A percentile compares a stretch with the other conserved stretches of the same genome.
These are phyloP conservation scores for Miscanthus lutarioriparius DNA, from an alignment of 176 grass and related monocot species.

Conservation along the genomic window DNA sequence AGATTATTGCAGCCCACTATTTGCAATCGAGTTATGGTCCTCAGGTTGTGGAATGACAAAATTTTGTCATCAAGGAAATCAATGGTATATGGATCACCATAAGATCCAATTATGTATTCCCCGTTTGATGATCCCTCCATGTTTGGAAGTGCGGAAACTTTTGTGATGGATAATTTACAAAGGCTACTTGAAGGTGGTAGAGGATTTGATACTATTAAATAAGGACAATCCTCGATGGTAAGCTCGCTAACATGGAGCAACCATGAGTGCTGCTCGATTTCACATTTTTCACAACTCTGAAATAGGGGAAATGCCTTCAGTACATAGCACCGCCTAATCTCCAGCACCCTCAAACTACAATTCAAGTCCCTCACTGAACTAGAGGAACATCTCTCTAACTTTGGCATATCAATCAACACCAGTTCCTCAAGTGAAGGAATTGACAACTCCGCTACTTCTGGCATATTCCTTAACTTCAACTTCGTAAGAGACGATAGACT, in stretches of 20 bases:
- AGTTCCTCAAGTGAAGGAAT: conserved; percentile 39
- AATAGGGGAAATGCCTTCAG: conserved; percentile 24
- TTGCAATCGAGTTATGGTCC: not conserved
- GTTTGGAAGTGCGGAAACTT: not conserved
- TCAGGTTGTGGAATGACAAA: conserved; percentile 18
- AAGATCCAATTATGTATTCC: no score
- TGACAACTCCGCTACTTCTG: not conserved
- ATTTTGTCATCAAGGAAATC: not conserved
- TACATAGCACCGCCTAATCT: not conserved
- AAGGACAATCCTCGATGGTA: conserved; percentile 4
- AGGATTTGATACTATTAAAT: not conserved
- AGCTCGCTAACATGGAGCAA: not conserved
- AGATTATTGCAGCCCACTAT: not conserved
- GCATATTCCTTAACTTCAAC: conserved; percentile 22
- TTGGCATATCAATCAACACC: conserved; percentile 20
- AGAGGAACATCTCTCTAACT: conserved; percentile 25
- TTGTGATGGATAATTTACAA: not conserved
- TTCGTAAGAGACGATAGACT: conserved; percentile 26
- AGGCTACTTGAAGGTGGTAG: conserved; percentile 1
- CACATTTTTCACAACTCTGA: not conserved
- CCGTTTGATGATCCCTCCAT: not conserved
- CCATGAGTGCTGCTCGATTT: conserved; percentile 1
- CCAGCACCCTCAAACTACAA: not conserved
- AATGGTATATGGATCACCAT: no score
- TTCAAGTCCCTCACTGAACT: not conserved